These are phyloP conservation scores for Brassica cretica DNA, from an alignment of 345 rosid species.

Conservation along the genomic window DNA sequence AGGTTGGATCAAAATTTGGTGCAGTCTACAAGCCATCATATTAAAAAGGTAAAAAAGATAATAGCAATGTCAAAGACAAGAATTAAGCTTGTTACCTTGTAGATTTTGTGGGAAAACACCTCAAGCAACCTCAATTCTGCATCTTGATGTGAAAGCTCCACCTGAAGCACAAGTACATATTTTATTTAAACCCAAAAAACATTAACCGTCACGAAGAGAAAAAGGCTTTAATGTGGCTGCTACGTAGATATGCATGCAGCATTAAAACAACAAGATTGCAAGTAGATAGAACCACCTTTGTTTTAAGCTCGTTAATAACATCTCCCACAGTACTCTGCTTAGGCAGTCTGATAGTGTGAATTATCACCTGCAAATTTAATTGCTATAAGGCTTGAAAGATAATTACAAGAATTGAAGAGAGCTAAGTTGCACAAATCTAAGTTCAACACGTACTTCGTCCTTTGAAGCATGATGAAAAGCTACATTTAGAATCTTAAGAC, in stretches of 20 bases:
- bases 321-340: conserved; percentile 1
- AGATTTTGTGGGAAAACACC: background rate
- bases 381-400: background rate
- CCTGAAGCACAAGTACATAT: background rate
- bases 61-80: background rate
- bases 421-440: background rate
- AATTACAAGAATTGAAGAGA: background rate
- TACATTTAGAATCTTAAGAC: background rate
- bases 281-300: background rate
- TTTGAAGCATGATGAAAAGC: background rate
- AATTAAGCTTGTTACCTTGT: background rate
- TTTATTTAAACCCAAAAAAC: background rate
- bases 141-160: conserved; percentile 1
- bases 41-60: background rate
- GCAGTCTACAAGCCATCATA: background rate
- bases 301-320: background rate
- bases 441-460: background rate
- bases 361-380: background rate
- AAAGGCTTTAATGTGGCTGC: background rate
- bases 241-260: background rate
- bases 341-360: background rate
- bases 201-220: background rate
- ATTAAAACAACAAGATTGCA: background rate
- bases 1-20: background rate
- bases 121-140: background rate